Evolutionary conservation across 768 basidiomycete species (phyloP).

Genomic region (Gloeostereum incarnatum): DNA sequence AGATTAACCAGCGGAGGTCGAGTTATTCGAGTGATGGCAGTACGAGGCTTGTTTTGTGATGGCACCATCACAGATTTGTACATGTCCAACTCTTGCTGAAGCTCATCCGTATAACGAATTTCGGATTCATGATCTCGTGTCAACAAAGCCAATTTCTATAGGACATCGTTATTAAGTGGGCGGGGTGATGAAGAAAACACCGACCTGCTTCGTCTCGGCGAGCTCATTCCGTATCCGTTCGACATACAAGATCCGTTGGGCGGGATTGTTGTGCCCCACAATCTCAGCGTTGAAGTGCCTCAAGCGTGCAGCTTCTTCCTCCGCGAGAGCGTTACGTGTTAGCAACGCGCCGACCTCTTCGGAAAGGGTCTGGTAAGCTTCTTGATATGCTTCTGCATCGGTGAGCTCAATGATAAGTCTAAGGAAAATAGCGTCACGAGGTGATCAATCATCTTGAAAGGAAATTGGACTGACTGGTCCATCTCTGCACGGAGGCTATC

Average conservation of each 20-base stretch:
- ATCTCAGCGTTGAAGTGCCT: slow-evolving; percentile 82
- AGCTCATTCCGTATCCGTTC: slow-evolving; percentile 77
- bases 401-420: slow-evolving; percentile 42
- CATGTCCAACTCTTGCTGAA: slow-evolving; percentile 45
- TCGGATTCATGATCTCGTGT: slow-evolving; percentile 39
- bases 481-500: slow-evolving; percentile 61
- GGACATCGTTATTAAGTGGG: slow-evolving; percentile 2
- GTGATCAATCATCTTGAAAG: not conserved
- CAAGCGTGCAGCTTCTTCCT: slow-evolving; percentile 69
- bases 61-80: slow-evolving; percentile 51
- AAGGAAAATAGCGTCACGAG: slow-evolving; percentile 3
- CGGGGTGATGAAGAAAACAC: slow-evolving; percentile 12
- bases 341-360: slow-evolving; percentile 58
- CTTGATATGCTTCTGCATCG: slow-evolving; percentile 56
- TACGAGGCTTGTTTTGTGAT: slow-evolving; percentile 40
- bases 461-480: slow-evolving; percentile 40
- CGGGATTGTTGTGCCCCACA: slow-evolving; percentile 74
- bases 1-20: slow-evolving; percentile 38
- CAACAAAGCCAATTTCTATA: slow-evolving; percentile 39
- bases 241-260: slow-evolving; percentile 81
- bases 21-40: slow-evolving; percentile 39
- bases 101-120: slow-evolving; percentile 30
- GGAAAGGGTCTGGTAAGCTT: slow-evolving; percentile 57
- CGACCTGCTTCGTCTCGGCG: slow-evolving; percentile 71
- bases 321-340: slow-evolving; percentile 66